Percentiles rank a stretch among this genome's conserved stretches.
These are phyloP conservation scores for Mediolabrus comicus DNA, from an alignment of 108 stramenopile genomes.

Conservation along the genomic window DNA sequence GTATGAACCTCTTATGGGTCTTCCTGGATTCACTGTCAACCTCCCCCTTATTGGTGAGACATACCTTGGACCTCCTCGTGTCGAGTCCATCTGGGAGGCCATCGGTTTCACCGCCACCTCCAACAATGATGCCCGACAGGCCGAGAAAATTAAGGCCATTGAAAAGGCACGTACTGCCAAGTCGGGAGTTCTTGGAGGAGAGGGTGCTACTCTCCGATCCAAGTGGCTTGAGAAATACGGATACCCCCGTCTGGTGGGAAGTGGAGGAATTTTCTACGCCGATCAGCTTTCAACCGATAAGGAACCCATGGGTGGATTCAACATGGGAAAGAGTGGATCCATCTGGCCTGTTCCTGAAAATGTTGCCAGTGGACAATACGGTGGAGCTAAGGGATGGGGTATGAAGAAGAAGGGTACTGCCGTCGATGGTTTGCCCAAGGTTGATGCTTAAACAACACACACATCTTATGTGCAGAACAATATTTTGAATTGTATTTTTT, in stretches of 20 bases:
- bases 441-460: conserved; percentile 39
- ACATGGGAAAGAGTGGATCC: conserved; percentile 86
- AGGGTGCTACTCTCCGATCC: conserved; percentile 67
- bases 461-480: background rate
- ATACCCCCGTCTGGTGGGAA: conserved; percentile 85
- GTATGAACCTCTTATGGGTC: conserved; percentile 62
- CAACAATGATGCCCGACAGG: conserved; percentile 86
- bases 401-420: conserved; percentile 86
- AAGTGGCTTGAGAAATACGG: conserved; percentile 90
- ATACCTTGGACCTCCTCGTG: conserved; percentile 84
- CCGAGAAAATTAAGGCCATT: conserved; percentile 83
- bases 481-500: conserved; percentile 4
- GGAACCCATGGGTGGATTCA: conserved; percentile 89
- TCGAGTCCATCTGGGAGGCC: conserved; percentile 85
- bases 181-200: conserved; percentile 64
- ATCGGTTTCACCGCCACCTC: conserved; percentile 89
- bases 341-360: conserved; percentile 88
- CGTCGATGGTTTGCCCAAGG: conserved; percentile 80
- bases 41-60: conserved; percentile 87
- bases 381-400: conserved; percentile 86
- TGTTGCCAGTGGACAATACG: conserved; percentile 73
- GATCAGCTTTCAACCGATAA: conserved; percentile 86
- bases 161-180: conserved; percentile 74
- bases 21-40: conserved; percentile 76
- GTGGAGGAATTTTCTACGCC: conserved; percentile 88